A percentile compares a stretch with the other conserved stretches of the same genome.
These are phyloP conservation scores for Suhomyces yuchorum DNA, from an alignment of 1,139 yeast species.

Conservation along the genomic window DNA sequence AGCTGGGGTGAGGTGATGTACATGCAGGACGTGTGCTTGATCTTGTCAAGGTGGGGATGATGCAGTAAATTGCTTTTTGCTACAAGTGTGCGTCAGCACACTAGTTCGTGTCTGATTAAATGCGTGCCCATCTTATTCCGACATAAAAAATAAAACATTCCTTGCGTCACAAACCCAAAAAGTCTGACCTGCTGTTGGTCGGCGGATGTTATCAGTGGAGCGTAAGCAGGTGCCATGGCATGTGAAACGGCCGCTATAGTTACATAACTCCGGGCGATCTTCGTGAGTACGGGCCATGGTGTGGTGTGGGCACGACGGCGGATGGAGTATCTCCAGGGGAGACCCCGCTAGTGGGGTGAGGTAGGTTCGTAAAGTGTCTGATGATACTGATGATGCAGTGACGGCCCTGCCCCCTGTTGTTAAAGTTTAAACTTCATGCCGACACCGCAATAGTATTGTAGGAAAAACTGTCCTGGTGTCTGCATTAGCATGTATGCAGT, in stretches of 20 bases:
- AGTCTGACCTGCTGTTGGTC: conserved; percentile 3
- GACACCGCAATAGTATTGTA: background rate
- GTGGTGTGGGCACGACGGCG: background rate
- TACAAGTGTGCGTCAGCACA: conserved; percentile 2
- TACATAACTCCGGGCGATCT: conserved; percentile 4
- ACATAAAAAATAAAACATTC: conserved; percentile 5
- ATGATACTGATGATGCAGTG: background rate
- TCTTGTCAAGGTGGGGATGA: conserved; percentile 1
- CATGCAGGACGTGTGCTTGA: background rate
- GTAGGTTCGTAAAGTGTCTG: background rate
- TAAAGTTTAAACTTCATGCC: conserved; percentile 1
- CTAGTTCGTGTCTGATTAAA: conserved; percentile 9
- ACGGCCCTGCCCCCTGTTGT: background rate
- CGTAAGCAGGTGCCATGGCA: background rate
- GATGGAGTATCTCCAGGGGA: background rate
- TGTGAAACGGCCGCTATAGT: conserved; percentile 4
- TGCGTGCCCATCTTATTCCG: conserved; percentile 1
- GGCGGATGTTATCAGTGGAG: conserved; percentile 1
- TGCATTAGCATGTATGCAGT: background rate
- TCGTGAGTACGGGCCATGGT: background rate
- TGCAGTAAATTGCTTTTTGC: conserved; percentile 9
- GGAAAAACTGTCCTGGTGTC: background rate
- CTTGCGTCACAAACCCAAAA: conserved; percentile 5
- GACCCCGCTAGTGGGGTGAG: background rate
- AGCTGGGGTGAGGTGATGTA: background rate